Evolutionary conservation across 768 basidiomycete genomes (phyloP).

Genomic region (Suillus alpinus): DNA sequence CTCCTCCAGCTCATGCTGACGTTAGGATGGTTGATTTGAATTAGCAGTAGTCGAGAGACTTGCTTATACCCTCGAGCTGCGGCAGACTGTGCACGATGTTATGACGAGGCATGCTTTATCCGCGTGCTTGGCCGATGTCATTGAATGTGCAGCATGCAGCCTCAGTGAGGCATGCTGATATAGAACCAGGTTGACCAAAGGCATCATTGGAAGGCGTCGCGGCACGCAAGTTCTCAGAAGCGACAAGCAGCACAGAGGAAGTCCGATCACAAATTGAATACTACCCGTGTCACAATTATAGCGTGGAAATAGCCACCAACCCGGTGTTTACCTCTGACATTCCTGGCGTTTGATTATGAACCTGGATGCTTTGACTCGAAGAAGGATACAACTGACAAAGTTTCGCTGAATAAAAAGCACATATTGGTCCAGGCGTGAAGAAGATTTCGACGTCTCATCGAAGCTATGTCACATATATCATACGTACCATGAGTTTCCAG

Average conservation of each 20-base stretch:
- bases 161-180: neutral
- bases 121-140: neutral
- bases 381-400: neutral
- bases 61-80: neutral
- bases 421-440: neutral
- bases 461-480: neutral
- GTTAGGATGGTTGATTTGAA: neutral
- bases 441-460: neutral
- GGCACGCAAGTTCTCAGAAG: neutral
- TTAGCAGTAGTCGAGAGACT: neutral
- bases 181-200: neutral
- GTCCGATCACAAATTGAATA: neutral
- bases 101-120: neutral
- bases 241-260: neutral
- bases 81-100: neutral
- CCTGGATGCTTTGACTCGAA: neutral
- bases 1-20: constrained; percentile 7
- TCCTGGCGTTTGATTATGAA: neutral
- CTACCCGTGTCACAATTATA: neutral
- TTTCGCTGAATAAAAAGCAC: neutral
- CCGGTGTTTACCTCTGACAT: neutral
- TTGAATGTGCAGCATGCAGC: neutral
- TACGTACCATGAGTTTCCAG: neutral
- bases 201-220: neutral
- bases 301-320: neutral